phyloP scores from a whole-genome alignment of 495 filamentous ascomycete genomes.

The Penicillium crystallinum region DNA sequence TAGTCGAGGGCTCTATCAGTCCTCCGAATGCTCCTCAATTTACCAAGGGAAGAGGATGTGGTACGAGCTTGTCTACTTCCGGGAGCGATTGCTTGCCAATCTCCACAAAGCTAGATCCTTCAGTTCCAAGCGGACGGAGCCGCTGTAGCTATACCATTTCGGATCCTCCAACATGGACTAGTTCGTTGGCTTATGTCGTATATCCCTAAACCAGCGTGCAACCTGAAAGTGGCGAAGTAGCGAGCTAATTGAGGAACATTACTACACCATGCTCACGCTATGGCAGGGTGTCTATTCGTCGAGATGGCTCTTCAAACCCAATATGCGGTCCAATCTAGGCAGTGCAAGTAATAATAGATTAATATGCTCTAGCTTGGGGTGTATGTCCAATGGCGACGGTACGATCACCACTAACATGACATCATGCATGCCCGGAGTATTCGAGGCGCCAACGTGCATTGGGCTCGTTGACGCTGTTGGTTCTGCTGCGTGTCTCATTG shows the following conservation, averaged over 20 bases:
- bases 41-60: no score
- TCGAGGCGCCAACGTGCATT: not conserved
- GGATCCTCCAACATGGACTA: no score
- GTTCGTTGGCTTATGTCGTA: no score
- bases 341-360: not conserved
- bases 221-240: no score
- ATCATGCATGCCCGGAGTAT: not conserved
- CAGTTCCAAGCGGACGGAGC: no score
- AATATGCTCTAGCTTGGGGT: not conserved
- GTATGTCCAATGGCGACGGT: not conserved
- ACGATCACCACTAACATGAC: not conserved
- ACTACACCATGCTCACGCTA: not conserved
- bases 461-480: constrained; percentile 5
- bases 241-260: constrained; percentile 5
- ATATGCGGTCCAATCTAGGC: not conserved
- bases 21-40: no score
- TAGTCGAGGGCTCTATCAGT: not conserved
- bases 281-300: not conserved
- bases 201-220: no score
- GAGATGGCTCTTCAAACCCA: no score
- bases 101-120: no score
- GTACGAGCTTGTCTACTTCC: not conserved
- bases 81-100: no score
- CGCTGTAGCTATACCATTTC: no score
- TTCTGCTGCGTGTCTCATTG: not conserved